Evolutionary conservation across 2,329 filamentous ascomycete species (phyloP).

Genomic region (Aspergillus felis): DNA sequence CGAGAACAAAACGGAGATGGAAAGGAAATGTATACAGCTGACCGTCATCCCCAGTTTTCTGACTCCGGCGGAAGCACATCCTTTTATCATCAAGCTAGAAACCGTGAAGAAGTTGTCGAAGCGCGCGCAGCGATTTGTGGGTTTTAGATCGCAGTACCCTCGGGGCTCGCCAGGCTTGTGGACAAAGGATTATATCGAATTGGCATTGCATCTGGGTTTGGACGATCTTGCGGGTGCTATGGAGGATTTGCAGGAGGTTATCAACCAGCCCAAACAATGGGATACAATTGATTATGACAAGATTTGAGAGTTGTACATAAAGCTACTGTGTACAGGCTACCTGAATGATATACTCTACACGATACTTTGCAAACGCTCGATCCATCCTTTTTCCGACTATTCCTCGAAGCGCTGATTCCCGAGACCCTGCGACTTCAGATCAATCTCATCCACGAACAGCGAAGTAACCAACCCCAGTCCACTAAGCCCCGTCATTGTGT

Average conservation of each 20-base stretch:
- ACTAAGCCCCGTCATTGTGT: slow-evolving; percentile 3
- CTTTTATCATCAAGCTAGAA: background rate
- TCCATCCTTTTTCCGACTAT: background rate
- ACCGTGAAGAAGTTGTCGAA: background rate
- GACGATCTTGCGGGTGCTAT: background rate
- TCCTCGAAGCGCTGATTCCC: slow-evolving; percentile 6
- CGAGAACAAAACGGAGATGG: background rate
- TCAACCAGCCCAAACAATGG: background rate
- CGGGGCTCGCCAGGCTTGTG: background rate
- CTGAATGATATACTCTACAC: too few species aligned
- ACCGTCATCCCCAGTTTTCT: background rate
- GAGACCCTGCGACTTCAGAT: slow-evolving; percentile 1
- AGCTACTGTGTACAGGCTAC: too few species aligned
- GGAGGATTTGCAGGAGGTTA: background rate
- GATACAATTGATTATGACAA: background rate
- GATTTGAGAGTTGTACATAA: background rate
- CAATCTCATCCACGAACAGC: slow-evolving; percentile 2
- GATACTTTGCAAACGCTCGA: too few species aligned
- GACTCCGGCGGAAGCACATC: background rate
- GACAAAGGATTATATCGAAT: background rate
- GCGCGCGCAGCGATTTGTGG: background rate
- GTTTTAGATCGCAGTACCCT: background rate
- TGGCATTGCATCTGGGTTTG: background rate
- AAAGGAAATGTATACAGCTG: background rate
- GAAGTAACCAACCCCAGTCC: slow-evolving; percentile 2